Conservation (phyloP, 2,329 filamentous ascomycete genomes). For the Harringtonia lauricola region DNA sequence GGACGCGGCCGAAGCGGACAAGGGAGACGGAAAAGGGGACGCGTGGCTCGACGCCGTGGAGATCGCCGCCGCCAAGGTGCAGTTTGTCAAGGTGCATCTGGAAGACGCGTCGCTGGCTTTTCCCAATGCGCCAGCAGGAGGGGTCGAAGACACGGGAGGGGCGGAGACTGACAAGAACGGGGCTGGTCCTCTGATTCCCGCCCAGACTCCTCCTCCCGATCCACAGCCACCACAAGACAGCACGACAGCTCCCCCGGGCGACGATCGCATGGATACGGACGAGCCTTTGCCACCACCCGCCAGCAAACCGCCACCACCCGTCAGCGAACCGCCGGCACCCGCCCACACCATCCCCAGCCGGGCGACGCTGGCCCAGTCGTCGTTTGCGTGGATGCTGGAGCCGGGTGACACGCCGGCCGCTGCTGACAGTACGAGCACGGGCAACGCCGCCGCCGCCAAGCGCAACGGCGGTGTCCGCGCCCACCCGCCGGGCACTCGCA, state of each 20-base stretch:
- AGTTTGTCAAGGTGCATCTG: conserved; percentile 52
- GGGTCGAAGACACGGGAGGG: neutral
- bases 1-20: conserved; percentile 19
- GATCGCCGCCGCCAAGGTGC: conserved; percentile 48
- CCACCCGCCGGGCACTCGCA: conserved; percentile 29
- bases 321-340: conserved; percentile 6
- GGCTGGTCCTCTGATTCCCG: too few relatives aligned
- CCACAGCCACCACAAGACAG: too few relatives aligned
- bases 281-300: conserved; percentile 9
- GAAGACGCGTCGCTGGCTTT: conserved; percentile 35
- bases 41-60: conserved; percentile 43
- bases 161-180: too few relatives aligned
- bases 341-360: conserved; percentile 41
- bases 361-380: conserved; percentile 60
- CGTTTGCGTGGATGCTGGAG: conserved; percentile 71
- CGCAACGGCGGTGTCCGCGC: neutral
- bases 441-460: neutral
- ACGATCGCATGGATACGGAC: conserved; percentile 18
- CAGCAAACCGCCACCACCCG: neutral
- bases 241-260: neutral
- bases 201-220: too few relatives aligned
- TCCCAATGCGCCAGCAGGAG: neutral
- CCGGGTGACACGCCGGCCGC: conserved; percentile 33
- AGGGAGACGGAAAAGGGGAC: neutral
- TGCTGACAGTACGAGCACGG: neutral